Percentiles rank a stretch among this genome's conserved stretches.
phyloP scores from a whole-genome alignment of 768 basidiomycete species.

The Antrodiella citrinella region DNA sequence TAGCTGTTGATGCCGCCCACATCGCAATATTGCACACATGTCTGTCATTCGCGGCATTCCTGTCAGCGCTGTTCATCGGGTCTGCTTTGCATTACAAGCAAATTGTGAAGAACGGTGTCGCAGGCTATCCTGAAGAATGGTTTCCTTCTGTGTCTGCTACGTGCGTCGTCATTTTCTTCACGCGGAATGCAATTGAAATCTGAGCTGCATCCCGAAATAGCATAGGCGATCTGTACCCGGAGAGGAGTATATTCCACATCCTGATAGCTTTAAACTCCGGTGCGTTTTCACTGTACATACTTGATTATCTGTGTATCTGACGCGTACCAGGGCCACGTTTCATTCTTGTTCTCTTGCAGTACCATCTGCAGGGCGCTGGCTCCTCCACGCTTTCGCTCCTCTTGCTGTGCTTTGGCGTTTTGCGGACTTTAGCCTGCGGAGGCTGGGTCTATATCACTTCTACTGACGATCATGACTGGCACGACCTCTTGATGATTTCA shows the following conservation, averaged over 20 bases:
- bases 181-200: not conserved
- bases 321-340: constrained; percentile 73
- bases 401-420: constrained; percentile 52
- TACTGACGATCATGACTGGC: constrained; percentile 71
- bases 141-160: constrained; percentile 86
- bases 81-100: constrained; percentile 70
- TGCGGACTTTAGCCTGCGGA: constrained; percentile 75
- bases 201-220: constrained; percentile 27
- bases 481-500: constrained; percentile 82
- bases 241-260: constrained; percentile 78
- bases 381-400: constrained; percentile 36
- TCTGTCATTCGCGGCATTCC: constrained; percentile 60
- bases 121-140: constrained; percentile 82
- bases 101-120: constrained; percentile 79
- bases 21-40: constrained; percentile 59
- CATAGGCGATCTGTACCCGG: constrained; percentile 88
- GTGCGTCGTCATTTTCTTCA: constrained; percentile 31
- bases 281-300: constrained; percentile 15
- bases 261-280: constrained; percentile 82
- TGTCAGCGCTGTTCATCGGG: constrained; percentile 53
- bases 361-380: constrained; percentile 42
- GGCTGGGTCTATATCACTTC: constrained; percentile 93
- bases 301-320: not conserved
- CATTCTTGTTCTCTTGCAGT: constrained; percentile 54
- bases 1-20: constrained; percentile 12